Evolutionary conservation across 2,329 filamentous ascomycete genomes (phyloP).

Genomic region (Stenocarpella maydis): DNA sequence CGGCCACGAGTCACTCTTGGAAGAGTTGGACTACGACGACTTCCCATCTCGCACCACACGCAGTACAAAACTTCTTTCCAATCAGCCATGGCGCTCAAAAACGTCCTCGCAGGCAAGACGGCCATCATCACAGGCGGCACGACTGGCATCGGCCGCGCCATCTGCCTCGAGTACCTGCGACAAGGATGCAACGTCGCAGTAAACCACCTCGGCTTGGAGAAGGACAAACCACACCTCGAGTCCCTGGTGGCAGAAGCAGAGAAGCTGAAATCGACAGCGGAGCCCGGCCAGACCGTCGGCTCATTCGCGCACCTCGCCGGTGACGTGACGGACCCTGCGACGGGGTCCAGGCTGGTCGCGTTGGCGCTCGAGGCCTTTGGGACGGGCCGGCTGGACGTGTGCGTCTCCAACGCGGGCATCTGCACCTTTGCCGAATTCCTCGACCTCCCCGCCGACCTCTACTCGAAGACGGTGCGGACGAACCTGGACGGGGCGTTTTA

Average conservation of each 20-base stretch:
- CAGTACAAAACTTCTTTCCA: neutral
- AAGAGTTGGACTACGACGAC: neutral
- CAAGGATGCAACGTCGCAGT: constrained; percentile 83
- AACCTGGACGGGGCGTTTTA: constrained; percentile 93
- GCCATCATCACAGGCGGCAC: constrained; percentile 88
- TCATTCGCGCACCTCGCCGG: constrained; percentile 74
- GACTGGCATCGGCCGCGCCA: constrained; percentile 87
- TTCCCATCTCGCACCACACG: too few species aligned
- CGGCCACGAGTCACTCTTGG: neutral
- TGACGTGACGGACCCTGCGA: constrained; percentile 79
- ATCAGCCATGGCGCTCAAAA: constrained; percentile 51
- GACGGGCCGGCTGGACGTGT: constrained; percentile 70
- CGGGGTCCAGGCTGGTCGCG: constrained; percentile 72
- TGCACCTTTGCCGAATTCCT: constrained; percentile 91
- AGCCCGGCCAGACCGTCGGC: constrained; percentile 56
- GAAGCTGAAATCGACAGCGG: constrained; percentile 47
- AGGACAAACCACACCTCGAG: constrained; percentile 59
- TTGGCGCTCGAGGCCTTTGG: constrained; percentile 69
- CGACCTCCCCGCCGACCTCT: constrained; percentile 74
- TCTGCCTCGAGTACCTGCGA: constrained; percentile 78
- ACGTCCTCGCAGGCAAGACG: constrained; percentile 76
- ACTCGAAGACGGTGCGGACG: constrained; percentile 75
- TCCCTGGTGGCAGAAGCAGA: constrained; percentile 62
- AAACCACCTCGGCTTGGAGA: constrained; percentile 75
- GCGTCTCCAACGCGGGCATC: constrained; percentile 88